phyloP scores from a whole-genome alignment of 208 protist genomes.

The Leishmania aethiopica region DNA sequence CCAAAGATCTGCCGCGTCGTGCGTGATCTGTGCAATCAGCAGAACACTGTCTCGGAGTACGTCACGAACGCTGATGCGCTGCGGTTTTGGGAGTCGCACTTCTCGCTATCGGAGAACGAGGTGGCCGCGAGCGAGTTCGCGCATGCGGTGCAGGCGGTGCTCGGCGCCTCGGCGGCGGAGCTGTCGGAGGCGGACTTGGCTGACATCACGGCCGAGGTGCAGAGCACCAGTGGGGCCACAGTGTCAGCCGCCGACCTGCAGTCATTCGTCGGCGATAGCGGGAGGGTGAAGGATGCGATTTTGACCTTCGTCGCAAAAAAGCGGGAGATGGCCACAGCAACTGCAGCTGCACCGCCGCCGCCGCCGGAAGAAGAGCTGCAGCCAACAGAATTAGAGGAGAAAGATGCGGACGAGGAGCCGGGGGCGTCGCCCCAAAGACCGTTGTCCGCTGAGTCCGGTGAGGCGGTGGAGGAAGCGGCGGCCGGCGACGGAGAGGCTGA shows the following conservation, averaged over 20 bases:
- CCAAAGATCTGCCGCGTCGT: slow-evolving; percentile 82
- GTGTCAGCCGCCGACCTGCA: slow-evolving; percentile 61
- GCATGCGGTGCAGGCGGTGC: slow-evolving; percentile 28
- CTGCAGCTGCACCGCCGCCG: background rate
- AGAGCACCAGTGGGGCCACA: slow-evolving; percentile 25
- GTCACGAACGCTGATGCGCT: slow-evolving; percentile 72
- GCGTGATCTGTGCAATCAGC: slow-evolving; percentile 68
- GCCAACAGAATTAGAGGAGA: background rate
- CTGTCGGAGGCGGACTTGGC: slow-evolving; percentile 28
- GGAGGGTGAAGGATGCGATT: slow-evolving; percentile 31
- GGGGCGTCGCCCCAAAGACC: background rate
- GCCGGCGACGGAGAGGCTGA: background rate
- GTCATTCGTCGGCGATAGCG: slow-evolving; percentile 62
- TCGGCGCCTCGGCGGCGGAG: slow-evolving; percentile 18
- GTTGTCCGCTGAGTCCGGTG: background rate
- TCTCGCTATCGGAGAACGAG: slow-evolving; percentile 68
- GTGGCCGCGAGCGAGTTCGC: slow-evolving; percentile 55
- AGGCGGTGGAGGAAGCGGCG: slow-evolving; percentile 7
- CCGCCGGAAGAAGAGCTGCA: background rate
- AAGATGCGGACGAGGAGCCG: slow-evolving; percentile 1
- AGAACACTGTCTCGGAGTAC: slow-evolving; percentile 77
- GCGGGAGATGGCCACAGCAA: background rate
- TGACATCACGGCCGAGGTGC: slow-evolving; percentile 40
- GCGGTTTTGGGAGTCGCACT: slow-evolving; percentile 76
- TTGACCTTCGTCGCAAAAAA: slow-evolving; percentile 20